A percentile compares a stretch with the other conserved stretches of the same genome.
Evolutionary conservation across 2,329 filamentous ascomycete genomes (phyloP).

Genomic region (Phialocephala subalpina): DNA sequence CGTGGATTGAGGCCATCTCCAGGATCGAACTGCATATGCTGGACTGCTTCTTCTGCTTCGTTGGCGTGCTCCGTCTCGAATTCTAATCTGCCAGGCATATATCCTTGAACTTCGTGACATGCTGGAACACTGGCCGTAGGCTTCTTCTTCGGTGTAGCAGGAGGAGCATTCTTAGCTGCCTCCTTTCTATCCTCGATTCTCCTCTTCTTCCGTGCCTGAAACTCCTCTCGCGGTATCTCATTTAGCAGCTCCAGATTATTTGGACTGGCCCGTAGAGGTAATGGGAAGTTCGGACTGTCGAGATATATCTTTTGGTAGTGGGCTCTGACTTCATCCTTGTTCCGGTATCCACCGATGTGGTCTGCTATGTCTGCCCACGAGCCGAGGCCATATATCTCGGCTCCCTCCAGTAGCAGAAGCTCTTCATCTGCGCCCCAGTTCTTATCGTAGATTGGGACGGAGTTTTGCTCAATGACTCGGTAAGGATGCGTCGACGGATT

Average conservation of each 20-base stretch:
- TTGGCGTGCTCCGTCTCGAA: constrained; percentile 99
- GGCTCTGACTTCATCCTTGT: constrained; percentile 94
- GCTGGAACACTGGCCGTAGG: constrained; percentile 94
- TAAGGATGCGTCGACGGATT: constrained; percentile 87
- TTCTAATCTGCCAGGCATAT: constrained; percentile 96
- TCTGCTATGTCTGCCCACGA: constrained; percentile 99
- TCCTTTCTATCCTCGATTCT: constrained; percentile 93
- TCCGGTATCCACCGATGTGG: constrained; percentile 93
- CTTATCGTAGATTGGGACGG: constrained; percentile 92
- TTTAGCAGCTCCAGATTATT: constrained; percentile 81
- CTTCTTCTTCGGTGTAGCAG: constrained; percentile 90
- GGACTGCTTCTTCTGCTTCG: constrained; percentile 96
- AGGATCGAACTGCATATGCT: constrained; percentile 97
- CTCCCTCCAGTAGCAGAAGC: constrained; percentile 89
- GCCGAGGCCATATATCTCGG: constrained; percentile 93
- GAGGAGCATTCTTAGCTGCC: constrained; percentile 81
- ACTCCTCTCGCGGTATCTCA: constrained; percentile 86
- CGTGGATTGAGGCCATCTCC: constrained; percentile 88
- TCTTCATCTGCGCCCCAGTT: constrained; percentile 99
- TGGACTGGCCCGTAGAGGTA: constrained; percentile 87
- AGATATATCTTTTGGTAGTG: constrained; percentile 93
- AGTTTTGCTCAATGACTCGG: constrained; percentile 97
- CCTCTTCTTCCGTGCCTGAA: constrained; percentile 90
- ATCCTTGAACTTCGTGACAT: constrained; percentile 97
- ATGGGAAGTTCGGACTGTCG: constrained; percentile 81